A percentile compares a stretch with the other conserved stretches of the same genome.
Conservation (phyloP, 768 basidiomycete genomes). For the Daedalea quercina region DNA sequence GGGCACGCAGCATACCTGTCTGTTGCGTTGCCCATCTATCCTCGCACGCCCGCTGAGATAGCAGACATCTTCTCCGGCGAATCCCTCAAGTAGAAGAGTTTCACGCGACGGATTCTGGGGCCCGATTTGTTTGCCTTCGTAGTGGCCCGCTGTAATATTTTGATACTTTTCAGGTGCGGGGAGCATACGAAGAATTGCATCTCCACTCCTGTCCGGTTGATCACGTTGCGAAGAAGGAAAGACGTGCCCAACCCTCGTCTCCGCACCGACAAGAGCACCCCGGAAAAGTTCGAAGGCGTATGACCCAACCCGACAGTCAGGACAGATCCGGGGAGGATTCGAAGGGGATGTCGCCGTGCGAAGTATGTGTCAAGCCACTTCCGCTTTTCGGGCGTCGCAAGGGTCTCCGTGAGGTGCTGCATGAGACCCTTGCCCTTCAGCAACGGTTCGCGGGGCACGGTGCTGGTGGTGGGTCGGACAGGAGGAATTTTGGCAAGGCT, state of each 20-base stretch:
- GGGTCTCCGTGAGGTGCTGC: slow-evolving; percentile 59
- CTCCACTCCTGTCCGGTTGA: slow-evolving; percentile 89
- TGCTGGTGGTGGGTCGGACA: slow-evolving; percentile 28
- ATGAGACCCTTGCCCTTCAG: slow-evolving; percentile 72
- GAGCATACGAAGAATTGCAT: slow-evolving; percentile 85
- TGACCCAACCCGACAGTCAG: slow-evolving; percentile 72
- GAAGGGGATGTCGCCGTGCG: slow-evolving; percentile 57
- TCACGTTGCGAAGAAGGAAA: slow-evolving; percentile 84
- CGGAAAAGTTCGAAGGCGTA: slow-evolving; percentile 80
- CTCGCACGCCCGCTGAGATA: slow-evolving; percentile 46
- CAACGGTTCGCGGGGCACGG: slow-evolving; percentile 39
- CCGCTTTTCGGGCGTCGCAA: slow-evolving; percentile 64
- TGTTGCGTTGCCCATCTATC: slow-evolving; percentile 10
- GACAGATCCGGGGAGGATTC: slow-evolving; percentile 81
- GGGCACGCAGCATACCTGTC: not conserved
- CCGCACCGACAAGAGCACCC: slow-evolving; percentile 79
- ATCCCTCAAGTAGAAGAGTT: slow-evolving; percentile 77
- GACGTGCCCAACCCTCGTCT: slow-evolving; percentile 82
- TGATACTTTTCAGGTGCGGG: slow-evolving; percentile 84
- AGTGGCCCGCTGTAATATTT: slow-evolving; percentile 58
- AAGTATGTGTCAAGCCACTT: slow-evolving; percentile 65
- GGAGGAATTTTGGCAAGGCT: slow-evolving; percentile 51
- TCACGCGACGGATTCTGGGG: slow-evolving; percentile 66
- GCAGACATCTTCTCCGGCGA: slow-evolving; percentile 81
- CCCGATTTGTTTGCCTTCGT: slow-evolving; percentile 31